Base-by-base conservation (phyloP, 805 yeast genomes). In the Metschnikowia dekortorum region DNA sequence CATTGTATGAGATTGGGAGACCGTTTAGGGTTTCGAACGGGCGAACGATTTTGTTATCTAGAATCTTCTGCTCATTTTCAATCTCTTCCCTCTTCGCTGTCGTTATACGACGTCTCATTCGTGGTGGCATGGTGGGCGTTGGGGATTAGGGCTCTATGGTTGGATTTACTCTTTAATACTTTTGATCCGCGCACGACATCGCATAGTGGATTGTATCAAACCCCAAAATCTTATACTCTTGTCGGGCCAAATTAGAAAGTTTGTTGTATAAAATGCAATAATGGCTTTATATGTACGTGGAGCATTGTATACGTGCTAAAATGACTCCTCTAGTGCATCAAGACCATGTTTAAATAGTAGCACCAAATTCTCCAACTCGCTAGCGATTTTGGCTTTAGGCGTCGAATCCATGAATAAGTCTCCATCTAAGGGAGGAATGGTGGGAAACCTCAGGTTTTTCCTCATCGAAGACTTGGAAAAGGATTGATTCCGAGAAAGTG, bases 1-100 rank as follows among this genome's bases (percentile, higher is more conserved):
- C 67, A 18, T 76, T 80, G 42, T 66, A 67, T 0, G 92, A 82
- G 9, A 88, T 76, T 0, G 97, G 96, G 1, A 88, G 64, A 2
- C 80, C 83, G 30, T 83, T 80, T 2, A 83, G 68, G 6, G 81
- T 78, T 53, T 82, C 83, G 62, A 85, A 88, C 0, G 95, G 94
- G 49, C 84, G 63, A 34, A 72, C 71, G 54, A 73, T 72, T 6
- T 67, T 58, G 31, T 60, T 61, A 16, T 73, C 66, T 7, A 73
- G 52, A 30, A 63, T 60, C 47, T 66, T 64, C 55, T 73, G 76
- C 49, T 73, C 74, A 53, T 66, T 64, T 47, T 72, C 76, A 18
- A 73, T 72, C 53, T 73, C 70, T 52, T 73, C 75, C 39, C 75
- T 48, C 50, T 62, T 67, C 7, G 75, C 74, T 44, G 68, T 53